Base-by-base conservation (phyloP, 2,329 filamentous ascomycete species). In the Talaromyces albobiverticillius region DNA sequence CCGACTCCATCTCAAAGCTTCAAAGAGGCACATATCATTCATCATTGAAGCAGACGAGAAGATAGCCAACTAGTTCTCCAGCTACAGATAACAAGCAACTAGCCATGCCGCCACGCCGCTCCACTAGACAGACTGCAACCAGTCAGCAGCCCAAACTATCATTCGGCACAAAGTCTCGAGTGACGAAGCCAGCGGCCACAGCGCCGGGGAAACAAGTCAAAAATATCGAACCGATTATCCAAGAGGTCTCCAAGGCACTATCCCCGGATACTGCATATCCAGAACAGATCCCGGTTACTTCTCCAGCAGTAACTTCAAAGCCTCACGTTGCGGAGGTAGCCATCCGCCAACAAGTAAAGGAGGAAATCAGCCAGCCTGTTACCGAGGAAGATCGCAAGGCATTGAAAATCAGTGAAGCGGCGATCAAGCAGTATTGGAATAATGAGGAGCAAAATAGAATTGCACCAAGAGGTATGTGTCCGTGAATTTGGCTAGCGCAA, bases 391-490 rank as follows among this genome's bases (percentile, higher is more conserved):
- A 74, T 46, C 56, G 62, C 48, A 63, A 56, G 45, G 91, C 90
- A 1, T 77, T 83, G 59, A 81, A 83, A 60, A 73, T 95, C 40
- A 82, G 81, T 7, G 81, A 88, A 54, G 75, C 80, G 46, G 84
- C 90, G 63, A 85, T 97, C 59, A 82, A 82, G 62, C 79, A 78
- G 65, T 96, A 96, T 69, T 96, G 91, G 91, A 77, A 77, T 60
- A 71, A 71, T 10, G 83, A 93, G 60, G 90, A 96, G 75, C 75
- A 76, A 38, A 79, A 84, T 63, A 80, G 90, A 61, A 80, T 79
- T 56, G 83, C 89, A 16, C 82, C 82, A 40, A 77, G 87, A 62
- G 47, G 55, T 57, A 47, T 18, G 31, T 22, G 23, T 34, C 26
- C 10, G 23, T 32, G 11, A 40, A 26, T 38, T 22, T 40, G 3